Conservation (phyloP, 1,284 basidiomycete species). For the Dichomitus squalens region DNA sequence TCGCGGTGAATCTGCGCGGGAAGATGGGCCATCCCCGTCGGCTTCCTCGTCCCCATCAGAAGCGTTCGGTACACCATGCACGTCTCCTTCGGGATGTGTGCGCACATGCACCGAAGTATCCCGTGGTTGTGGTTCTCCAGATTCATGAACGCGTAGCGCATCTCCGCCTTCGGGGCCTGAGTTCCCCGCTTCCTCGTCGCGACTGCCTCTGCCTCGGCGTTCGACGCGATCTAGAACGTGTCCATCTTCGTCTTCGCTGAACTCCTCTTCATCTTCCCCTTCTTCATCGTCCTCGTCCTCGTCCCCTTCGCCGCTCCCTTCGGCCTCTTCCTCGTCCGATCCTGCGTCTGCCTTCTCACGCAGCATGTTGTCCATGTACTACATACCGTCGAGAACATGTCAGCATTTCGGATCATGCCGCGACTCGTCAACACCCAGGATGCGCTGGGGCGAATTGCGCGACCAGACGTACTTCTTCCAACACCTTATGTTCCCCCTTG, state of each 20-base stretch:
- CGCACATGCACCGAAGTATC: constrained; percentile 4
- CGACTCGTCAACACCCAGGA: neutral
- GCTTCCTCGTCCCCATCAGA: constrained; percentile 7
- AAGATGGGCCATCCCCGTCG: constrained; percentile 17
- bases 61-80: neutral
- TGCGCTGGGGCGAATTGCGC: neutral
- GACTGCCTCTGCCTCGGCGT: neutral
- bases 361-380: constrained; percentile 72
- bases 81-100: constrained; percentile 6
- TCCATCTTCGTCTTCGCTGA: constrained; percentile 30
- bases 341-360: constrained; percentile 37
- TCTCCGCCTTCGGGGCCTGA: constrained; percentile 26
- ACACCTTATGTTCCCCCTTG: constrained; percentile 75
- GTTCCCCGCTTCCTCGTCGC: constrained; percentile 30
- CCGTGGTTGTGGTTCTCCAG: constrained; percentile 16
- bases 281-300: constrained; percentile 33
- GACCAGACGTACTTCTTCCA: constrained; percentile 71
- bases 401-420: constrained; percentile 10
- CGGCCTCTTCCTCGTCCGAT: constrained; percentile 31
- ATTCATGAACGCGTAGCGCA: constrained; percentile 25
- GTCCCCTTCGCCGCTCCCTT: constrained; percentile 35
- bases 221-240: constrained; percentile 18
- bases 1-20: constrained; percentile 24
- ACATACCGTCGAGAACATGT: neutral
- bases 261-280: constrained; percentile 32